phyloP scores from a whole-genome alignment of 169 alveolate genomes.

The Plasmodium gonderi region DNA sequence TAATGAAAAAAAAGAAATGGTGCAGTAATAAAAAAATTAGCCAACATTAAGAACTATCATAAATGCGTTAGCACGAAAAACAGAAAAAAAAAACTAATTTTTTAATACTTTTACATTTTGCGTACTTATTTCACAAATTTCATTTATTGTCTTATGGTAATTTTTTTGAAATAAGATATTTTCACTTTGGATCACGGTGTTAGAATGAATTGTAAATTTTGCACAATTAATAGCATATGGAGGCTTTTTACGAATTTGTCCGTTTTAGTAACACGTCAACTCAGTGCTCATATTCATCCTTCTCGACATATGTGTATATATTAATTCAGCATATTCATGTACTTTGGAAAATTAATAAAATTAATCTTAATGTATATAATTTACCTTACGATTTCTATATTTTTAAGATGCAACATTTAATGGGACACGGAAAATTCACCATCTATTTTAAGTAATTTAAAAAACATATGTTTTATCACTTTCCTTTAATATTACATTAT shows the following conservation, averaged over 20 bases:
- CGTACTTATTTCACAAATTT: background rate
- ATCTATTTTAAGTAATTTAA: background rate
- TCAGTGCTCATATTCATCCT: background rate
- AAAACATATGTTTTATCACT: background rate
- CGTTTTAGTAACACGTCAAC: background rate
- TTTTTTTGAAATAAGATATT: background rate
- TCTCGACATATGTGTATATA: background rate
- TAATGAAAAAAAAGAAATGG: background rate
- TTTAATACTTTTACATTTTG: background rate
- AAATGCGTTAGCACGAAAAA: background rate
- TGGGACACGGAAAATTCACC: background rate
- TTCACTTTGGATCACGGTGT: background rate
- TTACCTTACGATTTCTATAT: background rate
- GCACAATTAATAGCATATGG: background rate
- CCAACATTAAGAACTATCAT: background rate
- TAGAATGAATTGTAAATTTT: background rate
- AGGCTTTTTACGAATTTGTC: background rate
- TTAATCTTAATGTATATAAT: background rate
- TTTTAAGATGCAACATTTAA: constrained; percentile 1
- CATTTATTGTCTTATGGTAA: background rate
- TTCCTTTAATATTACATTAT: background rate
- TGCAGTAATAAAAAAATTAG: background rate
- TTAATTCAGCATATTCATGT: too few relatives aligned
- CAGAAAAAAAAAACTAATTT: background rate
- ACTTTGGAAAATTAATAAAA: background rate